Conservation (phyloP, 305 asterid species). For the Plantago rigida region DNA sequence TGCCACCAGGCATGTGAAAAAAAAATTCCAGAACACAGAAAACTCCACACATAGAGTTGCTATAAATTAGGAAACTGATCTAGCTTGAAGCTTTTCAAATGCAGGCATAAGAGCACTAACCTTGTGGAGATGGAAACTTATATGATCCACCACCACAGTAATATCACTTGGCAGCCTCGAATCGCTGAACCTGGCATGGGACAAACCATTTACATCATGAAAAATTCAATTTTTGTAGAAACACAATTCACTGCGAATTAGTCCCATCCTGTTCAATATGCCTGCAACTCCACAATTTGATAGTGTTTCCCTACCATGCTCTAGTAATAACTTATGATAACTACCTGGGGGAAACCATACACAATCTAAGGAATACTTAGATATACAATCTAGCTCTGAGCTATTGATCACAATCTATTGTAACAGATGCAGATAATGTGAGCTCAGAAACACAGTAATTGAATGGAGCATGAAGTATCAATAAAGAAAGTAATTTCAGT, state of each 20-base stretch:
- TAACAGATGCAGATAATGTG: neutral
- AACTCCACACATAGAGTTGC: constrained; percentile 13
- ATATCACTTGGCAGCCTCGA: constrained; percentile 71
- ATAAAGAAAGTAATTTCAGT: neutral
- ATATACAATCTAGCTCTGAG: too few relatives aligned
- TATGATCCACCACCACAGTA: constrained; percentile 56
- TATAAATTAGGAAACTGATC: constrained; percentile 1
- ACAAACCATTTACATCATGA: constrained; percentile 23
- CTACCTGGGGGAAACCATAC: too few relatives aligned
- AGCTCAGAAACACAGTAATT: constrained; percentile 1
- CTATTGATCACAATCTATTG: too few relatives aligned
- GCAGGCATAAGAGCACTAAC: constrained; percentile 32
- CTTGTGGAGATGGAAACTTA: constrained; percentile 87
- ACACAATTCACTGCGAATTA: constrained; percentile 2
- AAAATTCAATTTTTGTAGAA: constrained; percentile 11
- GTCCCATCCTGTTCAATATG: neutral
- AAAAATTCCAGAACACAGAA: neutral
- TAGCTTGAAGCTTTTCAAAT: neutral
- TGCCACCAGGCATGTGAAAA: neutral
- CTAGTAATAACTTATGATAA: too few relatives aligned
- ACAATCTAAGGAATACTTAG: too few relatives aligned
- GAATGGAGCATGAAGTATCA: constrained; percentile 3
- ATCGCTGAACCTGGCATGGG: constrained; percentile 60
- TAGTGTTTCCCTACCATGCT: neutral
- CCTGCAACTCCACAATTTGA: constrained; percentile 14